A percentile compares a stretch with the other conserved stretches of the same genome.
These are phyloP conservation scores for Hordeum marinum DNA, from an alignment of 176 grass and related monocot genomes.

Conservation along the genomic window DNA sequence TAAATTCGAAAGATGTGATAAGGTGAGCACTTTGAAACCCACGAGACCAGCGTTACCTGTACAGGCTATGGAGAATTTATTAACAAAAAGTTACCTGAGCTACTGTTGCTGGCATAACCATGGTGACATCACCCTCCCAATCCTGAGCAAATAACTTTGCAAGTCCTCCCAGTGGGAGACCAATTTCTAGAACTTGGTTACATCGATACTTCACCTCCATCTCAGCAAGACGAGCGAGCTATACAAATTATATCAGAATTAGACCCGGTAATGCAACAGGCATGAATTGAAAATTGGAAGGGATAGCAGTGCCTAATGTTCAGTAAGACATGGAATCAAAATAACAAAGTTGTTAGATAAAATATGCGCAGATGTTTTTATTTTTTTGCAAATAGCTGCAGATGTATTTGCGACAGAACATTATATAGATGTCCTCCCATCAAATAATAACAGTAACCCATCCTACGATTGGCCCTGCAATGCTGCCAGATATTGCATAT, in stretches of 20 bases:
- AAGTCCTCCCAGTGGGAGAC: slow-evolving; percentile 78
- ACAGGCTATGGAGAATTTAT: neutral
- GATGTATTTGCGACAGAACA: neutral
- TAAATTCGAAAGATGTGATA: neutral
- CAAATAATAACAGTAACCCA: neutral
- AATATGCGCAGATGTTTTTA: neutral
- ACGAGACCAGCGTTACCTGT: neutral
- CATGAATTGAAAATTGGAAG: neutral
- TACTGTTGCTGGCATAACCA: slow-evolving; percentile 94
- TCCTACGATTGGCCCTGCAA: neutral
- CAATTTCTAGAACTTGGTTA: slow-evolving; percentile 87
- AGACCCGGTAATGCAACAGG: neutral
- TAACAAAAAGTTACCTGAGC: slow-evolving; percentile 15
- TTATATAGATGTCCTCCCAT: neutral
- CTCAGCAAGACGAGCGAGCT: slow-evolving; percentile 83
- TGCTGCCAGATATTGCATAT: neutral
- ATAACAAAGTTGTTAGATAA: neutral
- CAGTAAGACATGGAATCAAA: neutral
- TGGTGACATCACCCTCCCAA: slow-evolving; percentile 91
- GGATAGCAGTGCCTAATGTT: neutral
- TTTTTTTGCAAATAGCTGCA: neutral
- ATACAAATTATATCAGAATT: slow-evolving; percentile 30
- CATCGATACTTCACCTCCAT: slow-evolving; percentile 96
- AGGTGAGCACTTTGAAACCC: neutral
- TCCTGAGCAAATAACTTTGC: slow-evolving; percentile 95